Evolutionary conservation across 2,329 filamentous ascomycete species (phyloP), one percentile per base, ranked within the genome.

Genomic region (Dothistroma pini): DNA sequence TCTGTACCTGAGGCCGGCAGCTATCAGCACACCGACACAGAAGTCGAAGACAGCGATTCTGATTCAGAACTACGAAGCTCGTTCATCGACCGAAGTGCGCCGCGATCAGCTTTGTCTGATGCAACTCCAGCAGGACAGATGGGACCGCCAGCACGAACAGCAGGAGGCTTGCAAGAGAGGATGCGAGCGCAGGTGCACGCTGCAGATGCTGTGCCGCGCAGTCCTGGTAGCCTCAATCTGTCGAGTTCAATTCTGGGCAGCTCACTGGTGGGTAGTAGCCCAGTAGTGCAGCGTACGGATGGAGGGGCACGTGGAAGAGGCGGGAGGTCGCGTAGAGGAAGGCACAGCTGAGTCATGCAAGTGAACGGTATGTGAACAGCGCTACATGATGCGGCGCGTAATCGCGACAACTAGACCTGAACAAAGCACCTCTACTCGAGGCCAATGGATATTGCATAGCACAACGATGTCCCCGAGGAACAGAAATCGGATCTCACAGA

Each of bases 11-110:
- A 83, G 65, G 80, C 80, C 4, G 81, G 81, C 22, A 79, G 77
- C 64, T 83, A 83, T 65, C 77, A 83, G 67, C 81, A 83, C 64
- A 83, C 81, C 2, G 81, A 83, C 64, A 82, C 81, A 12, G 80
- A 83, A 62, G 66, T 78, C 0, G 79, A 81, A 56, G 79, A 80
- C 61, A 66, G 69, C 64, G 65, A 68, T 57, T 66, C 66, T 50
- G 63, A 70, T 51, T 63, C 67, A 1, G 68, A 68, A 54, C 59
- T 71, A 22, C 63, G 63, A 49, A 66, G 66, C 59, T 73, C 69
- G 5, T 70, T 72, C 25, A 67, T 66, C 10, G 63, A 59, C 14
- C 65, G 64, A 49, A 68, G 64, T 51, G 59, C 63, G 25, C 35
- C 62, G 54, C 54, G 60, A 11, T 58, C 65, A 49, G 57, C 68